These are phyloP conservation scores for Xerocomus cyaneibrunnescens DNA, from an alignment of 1,284 basidiomycete genomes.

Conservation along the genomic window DNA sequence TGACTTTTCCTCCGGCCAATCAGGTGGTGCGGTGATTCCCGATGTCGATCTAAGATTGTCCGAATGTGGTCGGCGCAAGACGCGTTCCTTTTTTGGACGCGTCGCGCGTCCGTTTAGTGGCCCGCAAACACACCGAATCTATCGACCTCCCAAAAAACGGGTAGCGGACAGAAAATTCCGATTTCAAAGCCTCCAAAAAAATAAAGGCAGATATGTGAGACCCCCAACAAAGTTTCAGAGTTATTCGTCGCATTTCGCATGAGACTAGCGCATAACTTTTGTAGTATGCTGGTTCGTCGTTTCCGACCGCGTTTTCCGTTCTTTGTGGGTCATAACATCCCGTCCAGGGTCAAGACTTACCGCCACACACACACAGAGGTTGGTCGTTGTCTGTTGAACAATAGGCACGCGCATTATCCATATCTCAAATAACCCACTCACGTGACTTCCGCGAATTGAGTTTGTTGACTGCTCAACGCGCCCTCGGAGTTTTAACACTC, in stretches of 20 bases:
- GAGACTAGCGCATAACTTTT: conserved; percentile 22
- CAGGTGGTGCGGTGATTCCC: conserved; percentile 14
- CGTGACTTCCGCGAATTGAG: conserved; percentile 40
- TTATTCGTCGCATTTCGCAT: conserved; percentile 23
- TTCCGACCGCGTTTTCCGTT: conserved; percentile 20
- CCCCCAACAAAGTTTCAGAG: conserved; percentile 14
- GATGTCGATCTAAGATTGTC: conserved; percentile 32
- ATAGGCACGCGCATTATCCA: conserved; percentile 14
- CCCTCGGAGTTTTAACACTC: conserved; percentile 58
- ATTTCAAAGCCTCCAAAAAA: conserved; percentile 22
- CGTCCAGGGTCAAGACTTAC: conserved; percentile 5
- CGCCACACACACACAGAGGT: conserved; percentile 1
- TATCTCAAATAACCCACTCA: conserved; percentile 37
- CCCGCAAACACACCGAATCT: conserved; percentile 39
- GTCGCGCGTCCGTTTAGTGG: conserved; percentile 29
- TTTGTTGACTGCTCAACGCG: conserved; percentile 54
- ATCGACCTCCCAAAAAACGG: conserved; percentile 29
- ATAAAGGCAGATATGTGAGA: conserved; percentile 16
- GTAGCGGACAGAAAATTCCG: conserved; percentile 30
- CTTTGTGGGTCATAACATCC: conserved; percentile 15
- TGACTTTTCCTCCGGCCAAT: conserved; percentile 18
- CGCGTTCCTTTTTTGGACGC: conserved; percentile 44
- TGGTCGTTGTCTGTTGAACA: conserved; percentile 5
- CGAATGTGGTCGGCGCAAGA: conserved; percentile 39
- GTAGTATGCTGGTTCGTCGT: background rate